Base-by-base conservation (phyloP, 2,329 filamentous ascomycete species). In the Davidsoniella eucalypti region DNA sequence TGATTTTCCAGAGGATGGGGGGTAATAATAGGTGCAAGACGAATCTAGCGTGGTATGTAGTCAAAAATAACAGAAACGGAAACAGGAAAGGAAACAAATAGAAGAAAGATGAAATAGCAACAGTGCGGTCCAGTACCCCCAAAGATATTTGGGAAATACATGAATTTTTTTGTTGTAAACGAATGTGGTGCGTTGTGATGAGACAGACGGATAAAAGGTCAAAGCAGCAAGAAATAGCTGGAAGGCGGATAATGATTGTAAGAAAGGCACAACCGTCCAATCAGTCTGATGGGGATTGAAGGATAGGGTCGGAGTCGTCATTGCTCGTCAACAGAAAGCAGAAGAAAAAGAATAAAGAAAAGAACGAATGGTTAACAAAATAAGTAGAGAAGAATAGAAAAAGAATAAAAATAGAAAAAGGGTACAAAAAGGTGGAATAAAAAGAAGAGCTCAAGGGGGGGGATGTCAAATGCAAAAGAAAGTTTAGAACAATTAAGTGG, bases 261-360 rank as follows among this genome's bases (percentile, higher is more conserved):
- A 29, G n/a, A 49, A 55, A 14, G 44, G 29, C 41, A 44, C 50
- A 46, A 47, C 44, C 44, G 29, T 47, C 43, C 42, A 53, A 42
- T 53, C 47, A 54, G 39, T 36, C 47, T 44, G 33, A 40, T 38
- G 21, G 17, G 42, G 29, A 50, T 37, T 53, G 47, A 47, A 52
- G 46, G 46, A 49, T 52, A 46, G 47, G 46, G 39, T 53, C 51
- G 47, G 51, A 50, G 43, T 50, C 51, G 43, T 49, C 51, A 38
- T 50, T 42, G 47, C 43, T 53, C 43, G 36, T 54, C 44, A 51
- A 51, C 45, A 36, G 38, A 54, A 50, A 29, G 17, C 26, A 51
- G 40, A 41, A 40, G 36, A 10, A 23, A 39, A 16, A 50, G 44
- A 33, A 26, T 23, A 48, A 26, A 40, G 23, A 23, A 39, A 42